Evolutionary conservation across 768 basidiomycete genomes (phyloP), one percentile per base, ranked within the genome.

Genomic region (Agrocybe pediades): DNA sequence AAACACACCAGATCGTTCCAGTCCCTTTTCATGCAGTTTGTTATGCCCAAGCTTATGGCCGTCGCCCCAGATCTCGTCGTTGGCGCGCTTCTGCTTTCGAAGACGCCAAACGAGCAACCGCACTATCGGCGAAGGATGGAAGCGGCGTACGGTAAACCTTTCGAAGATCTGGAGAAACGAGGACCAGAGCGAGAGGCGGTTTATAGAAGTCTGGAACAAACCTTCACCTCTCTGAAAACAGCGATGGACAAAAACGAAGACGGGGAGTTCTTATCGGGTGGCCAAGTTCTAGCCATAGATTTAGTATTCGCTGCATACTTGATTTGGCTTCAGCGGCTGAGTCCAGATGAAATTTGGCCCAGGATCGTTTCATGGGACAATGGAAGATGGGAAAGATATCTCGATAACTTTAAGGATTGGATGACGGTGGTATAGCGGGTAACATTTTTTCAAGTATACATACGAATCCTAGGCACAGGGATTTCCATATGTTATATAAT

Each of bases 331-430:
- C 62, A 58, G 48, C 54, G 52, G 6, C 55, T 61, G 17, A 68
- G 69, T 40, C 65, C 68, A 15, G 56, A 70, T 6, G 67, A 66
- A 17, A 63, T 56, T 8, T 68, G 66, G 63, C 44, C 48, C 1
- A 56, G 58, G 40, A 56, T 71, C 25, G 49, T 43, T n/a, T 49
- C 57, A 5, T 69, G 67, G 67, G 60, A 68, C 42, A 58, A 55
- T 15, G 67, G 68, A 20, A 54, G 58, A 53, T 72, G 71, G 71
- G 54, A 13, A 33, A 48, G 53, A 26, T 65, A 61, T 39, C 24
- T 66, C 41, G 43, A 61, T 15, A 33, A 46, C 7, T 63, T 68
- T 26, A 43, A 62, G 33, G 42, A 49, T 27, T 67, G 63, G 60
- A 64, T 56, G 53, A 43, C 43, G n/a, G 59, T 68, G 33, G 33